Evolutionary conservation across 78 protist genomes (phyloP), one percentile per base, ranked within the genome.

Genomic region (Ministeria vibrans): DNA sequence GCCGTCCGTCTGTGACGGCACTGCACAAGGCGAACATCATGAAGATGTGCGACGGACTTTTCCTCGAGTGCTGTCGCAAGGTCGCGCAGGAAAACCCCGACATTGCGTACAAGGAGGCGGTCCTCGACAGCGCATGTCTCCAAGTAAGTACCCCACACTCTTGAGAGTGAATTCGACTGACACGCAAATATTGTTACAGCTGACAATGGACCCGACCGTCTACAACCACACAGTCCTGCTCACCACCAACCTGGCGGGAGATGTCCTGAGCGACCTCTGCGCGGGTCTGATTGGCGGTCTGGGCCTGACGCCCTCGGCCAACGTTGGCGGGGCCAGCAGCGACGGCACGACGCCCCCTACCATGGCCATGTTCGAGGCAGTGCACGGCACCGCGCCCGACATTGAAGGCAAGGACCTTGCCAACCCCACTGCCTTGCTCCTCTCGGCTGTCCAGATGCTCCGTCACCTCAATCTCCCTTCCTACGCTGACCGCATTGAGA

Each of bases 11-110:
- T 62, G 94, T 92, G 15, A 90, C 93, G 32, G 84, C 77, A 6
- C 76, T 92, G n/a, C 93, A 92, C 92, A 92, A 92, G 86, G 93
- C 96, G 25, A 92, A 92, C 87, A 88, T 92, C 66, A 71, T 71
- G 77, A 22, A 44, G 30, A 69, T 42, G 61, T 71, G 62, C 30
- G 77, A 71, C 25, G 77, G 77, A 3, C 77, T 71, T 11, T 71
- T 71, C 61, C 62, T 45, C n/a, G 77, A 71, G 61, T 43, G 51
- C 49, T 42, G 62, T 61, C 55, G 28, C 1, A 41, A 43, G 77
- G 77, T 45, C 25, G 77, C 77, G 25, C 5, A 44, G 42, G 3
- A 41, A 55, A 91, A 89, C 83, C 94, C 94, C 46, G 76, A 72
- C 53, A 91, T 93, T 45, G 25, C 59, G 46, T 81, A 66, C 2